phyloP scores from a whole-genome alignment of 2,329 filamentous ascomycete species.

The Beauveria bassiana region DNA sequence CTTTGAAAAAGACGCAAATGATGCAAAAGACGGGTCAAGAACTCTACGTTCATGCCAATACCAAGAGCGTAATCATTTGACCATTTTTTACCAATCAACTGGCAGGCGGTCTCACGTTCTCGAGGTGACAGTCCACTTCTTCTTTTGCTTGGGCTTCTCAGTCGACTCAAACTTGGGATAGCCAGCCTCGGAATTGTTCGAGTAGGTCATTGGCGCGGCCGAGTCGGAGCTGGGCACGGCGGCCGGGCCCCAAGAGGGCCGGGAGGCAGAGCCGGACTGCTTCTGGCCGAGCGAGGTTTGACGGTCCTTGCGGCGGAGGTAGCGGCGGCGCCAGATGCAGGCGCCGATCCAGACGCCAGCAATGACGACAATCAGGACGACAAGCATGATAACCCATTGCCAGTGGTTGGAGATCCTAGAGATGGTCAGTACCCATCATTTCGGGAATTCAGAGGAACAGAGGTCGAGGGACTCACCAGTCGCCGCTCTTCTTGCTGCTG shows the following conservation, averaged over 20 bases:
- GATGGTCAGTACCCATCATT: background rate
- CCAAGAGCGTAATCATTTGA: too few species aligned
- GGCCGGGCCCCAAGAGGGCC: slow-evolving; percentile 29
- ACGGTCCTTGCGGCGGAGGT: slow-evolving; percentile 61
- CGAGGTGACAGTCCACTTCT: slow-evolving; percentile 38
- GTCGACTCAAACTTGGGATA: slow-evolving; percentile 18
- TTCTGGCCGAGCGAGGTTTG: slow-evolving; percentile 30
- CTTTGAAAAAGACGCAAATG: background rate
- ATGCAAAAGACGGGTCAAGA: background rate
- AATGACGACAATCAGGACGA: slow-evolving; percentile 65
- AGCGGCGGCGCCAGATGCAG: slow-evolving; percentile 64
- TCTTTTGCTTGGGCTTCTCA: slow-evolving; percentile 35
- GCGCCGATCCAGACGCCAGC: slow-evolving; percentile 58
- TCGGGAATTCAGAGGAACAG: background rate
- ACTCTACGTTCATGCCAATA: background rate
- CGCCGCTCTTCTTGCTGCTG: background rate
- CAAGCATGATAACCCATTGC: slow-evolving; percentile 76
- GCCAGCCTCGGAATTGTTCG: slow-evolving; percentile 17
- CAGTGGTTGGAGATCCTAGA: slow-evolving; percentile 61
- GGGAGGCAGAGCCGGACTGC: slow-evolving; percentile 29
- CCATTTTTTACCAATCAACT: too few species aligned
- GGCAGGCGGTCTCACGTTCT: slow-evolving; percentile 28
- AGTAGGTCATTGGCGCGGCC: background rate
- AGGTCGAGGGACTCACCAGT: background rate
- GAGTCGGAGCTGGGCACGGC: slow-evolving; percentile 13